Evolutionary conservation across 2,329 filamentous ascomycete genomes (phyloP).

Genomic region (Monosporascus sp.): DNA sequence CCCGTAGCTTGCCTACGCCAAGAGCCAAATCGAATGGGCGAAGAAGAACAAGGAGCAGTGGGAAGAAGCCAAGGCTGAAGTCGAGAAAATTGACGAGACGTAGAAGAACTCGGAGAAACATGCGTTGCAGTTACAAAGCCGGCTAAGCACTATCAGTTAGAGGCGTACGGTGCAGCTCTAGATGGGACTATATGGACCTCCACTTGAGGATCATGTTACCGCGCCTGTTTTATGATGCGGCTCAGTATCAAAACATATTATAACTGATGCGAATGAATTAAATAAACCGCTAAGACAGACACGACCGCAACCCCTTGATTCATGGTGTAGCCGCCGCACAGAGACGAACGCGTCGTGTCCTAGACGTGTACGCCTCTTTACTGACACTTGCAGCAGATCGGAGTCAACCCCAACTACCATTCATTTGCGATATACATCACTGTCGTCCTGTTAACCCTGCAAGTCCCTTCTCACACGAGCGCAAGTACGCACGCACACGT

Average conservation of each 20-base stretch:
- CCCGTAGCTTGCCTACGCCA: slow-evolving; percentile 77
- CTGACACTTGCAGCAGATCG: too few species aligned
- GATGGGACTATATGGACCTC: not conserved
- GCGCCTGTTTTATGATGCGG: not conserved
- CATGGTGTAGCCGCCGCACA: too few species aligned
- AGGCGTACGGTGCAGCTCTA: not conserved
- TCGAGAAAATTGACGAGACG: slow-evolving; percentile 75
- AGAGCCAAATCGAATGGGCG: slow-evolving; percentile 91
- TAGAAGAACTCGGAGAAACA: slow-evolving; percentile 23
- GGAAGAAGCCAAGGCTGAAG: slow-evolving; percentile 84
- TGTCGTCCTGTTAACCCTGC: too few species aligned
- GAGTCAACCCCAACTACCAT: too few species aligned
- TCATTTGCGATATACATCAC: too few species aligned
- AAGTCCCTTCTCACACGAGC: too few species aligned
- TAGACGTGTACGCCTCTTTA: too few species aligned
- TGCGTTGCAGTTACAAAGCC: not conserved
- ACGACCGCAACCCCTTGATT: not conserved
- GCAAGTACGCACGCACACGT: too few species aligned
- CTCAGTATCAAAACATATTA: not conserved
- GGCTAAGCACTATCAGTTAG: not conserved
- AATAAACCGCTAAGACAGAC: not conserved
- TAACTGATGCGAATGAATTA: not conserved
- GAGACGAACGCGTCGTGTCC: too few species aligned
- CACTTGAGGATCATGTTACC: not conserved
- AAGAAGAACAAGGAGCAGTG: slow-evolving; percentile 86